Evolutionary conservation across 2,329 filamentous ascomycete genomes (phyloP), one percentile per base, ranked within the genome.

Genomic region (Xylaria multiplex): DNA sequence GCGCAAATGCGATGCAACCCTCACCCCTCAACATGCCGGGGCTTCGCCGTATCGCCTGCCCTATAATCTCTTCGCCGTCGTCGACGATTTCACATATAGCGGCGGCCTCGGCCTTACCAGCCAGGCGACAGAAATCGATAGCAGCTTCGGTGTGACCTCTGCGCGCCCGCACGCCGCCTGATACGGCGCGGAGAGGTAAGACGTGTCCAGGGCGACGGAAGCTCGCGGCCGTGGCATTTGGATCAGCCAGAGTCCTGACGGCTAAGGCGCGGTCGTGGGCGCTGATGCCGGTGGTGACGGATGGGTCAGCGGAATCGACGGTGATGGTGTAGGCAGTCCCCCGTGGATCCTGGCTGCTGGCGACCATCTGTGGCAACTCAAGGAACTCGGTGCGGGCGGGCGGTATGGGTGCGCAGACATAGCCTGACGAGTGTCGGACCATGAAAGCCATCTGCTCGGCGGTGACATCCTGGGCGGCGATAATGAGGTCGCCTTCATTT

Each of bases 401-500:
- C 57, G 88, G 84, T 67, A 98, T 85, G 16, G 96, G 95, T 0
- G 91, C 92, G 88, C 96, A 98, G 82, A 99, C 90, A 76, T 95
- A 89, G 77, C 96, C 96, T 3, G 93, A 93, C 45, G 92, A 91
- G 84, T 97, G 89, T 75, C 93, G 93, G 79, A 99, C 88, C 86
- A 99, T 90, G 84, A 97, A 99, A 74, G 93, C 93, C 90, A 97
- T 96, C 81, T 98, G 95, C 71, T 92, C 87, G 27, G 93, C 86
- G 8, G 95, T 97, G 70, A 97, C 83, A 75, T 91, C 86, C 72
- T 93, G 84, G 69, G 93, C 95, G 71, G 96, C 93, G 77, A 98
- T 96, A 80, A 98, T 97, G 55, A 99, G 88, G 82, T 99, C 96
- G 79, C 94, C 96, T 86, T 99, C 96, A 80, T 99, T 99, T 81